Base-by-base conservation (phyloP, 352 stramenopile species). In the Phytophthora parvispora region DNA sequence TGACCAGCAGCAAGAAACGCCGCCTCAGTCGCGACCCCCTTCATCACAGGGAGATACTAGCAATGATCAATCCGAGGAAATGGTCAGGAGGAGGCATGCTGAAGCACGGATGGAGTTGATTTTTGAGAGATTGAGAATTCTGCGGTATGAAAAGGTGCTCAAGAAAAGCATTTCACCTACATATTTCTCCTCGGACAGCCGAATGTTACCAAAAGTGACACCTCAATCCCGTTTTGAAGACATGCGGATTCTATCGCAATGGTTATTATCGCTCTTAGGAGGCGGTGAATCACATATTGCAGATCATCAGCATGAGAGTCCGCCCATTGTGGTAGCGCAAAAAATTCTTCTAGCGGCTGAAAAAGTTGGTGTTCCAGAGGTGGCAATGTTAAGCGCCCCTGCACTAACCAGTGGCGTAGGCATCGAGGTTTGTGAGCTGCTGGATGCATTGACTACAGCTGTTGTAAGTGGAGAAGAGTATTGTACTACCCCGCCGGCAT, bases 121-220 rank as follows among this genome's bases (percentile, higher is more conserved):
- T 49, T 92, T 90, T 36, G 88, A 94, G n/a, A 81, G 73, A 2
- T 66, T 96, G 13, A 83, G 72, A 51, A 69, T 96, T 1, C 75
- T 94, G 22, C 59, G 52, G 3, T 83, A 81, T 45, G 74, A 90
- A 22, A 59, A 75, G 45, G 56, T 62, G 18, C 70, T 94, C 1
- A 69, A 69, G 4, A 84, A 77, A 25, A 48, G 64, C 25, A 72
- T 95, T 38, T 80, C 64, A 24, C 69, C 60, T 27, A 81, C 80
- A 12, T 75, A 93, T 56, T 93, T 93, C 54, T 61, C 57, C 1
- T 77, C n/a, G 1, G 70, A 78, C 31, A 72, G 56, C 29, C 74
- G 65, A 47, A 55, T 28, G 10, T 42, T 67, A 20, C 59, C 34
- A 16, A 69, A 34, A n/a, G 50, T 68, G 53, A 74, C 59, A 38